These are phyloP conservation scores for Thinopyrum elongatum DNA, from an alignment of 176 grass and related monocot species.

Conservation along the genomic window DNA sequence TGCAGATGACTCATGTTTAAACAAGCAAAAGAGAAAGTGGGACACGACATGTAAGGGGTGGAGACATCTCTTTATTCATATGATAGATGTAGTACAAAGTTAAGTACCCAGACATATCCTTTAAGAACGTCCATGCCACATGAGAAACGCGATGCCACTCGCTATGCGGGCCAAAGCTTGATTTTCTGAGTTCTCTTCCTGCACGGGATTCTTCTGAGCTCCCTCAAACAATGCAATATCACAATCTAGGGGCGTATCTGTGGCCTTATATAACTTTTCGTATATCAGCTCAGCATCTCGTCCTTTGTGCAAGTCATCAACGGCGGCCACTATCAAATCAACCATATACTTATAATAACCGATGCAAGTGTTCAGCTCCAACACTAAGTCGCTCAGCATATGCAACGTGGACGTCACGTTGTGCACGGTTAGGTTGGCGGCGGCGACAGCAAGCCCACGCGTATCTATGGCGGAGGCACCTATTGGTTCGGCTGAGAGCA, in stretches of 20 bases:
- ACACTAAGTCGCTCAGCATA: background rate
- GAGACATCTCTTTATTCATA: background rate
- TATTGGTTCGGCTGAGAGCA: background rate
- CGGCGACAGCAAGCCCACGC: background rate
- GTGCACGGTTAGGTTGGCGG: background rate
- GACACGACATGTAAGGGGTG: background rate
- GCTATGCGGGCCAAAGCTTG: too few relatives aligned
- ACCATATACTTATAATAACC: background rate
- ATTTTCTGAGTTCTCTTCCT: background rate
- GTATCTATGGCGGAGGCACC: background rate
- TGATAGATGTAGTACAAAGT: background rate
- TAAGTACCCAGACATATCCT: background rate
- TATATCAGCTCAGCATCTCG: background rate
- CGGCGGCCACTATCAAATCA: background rate
- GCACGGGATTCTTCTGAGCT: background rate
- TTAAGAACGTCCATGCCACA: background rate
- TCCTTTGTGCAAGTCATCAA: background rate
- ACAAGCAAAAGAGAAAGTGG: background rate
- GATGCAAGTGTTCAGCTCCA: background rate
- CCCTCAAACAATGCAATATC: background rate
- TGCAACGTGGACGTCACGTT: background rate
- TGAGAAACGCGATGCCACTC: background rate
- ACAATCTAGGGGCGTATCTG: background rate
- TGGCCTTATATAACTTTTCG: background rate
- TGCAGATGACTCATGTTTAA: too few relatives aligned